phyloP scores from a whole-genome alignment of 176 grass and related monocot genomes.

The Triticum timopheevii region DNA sequence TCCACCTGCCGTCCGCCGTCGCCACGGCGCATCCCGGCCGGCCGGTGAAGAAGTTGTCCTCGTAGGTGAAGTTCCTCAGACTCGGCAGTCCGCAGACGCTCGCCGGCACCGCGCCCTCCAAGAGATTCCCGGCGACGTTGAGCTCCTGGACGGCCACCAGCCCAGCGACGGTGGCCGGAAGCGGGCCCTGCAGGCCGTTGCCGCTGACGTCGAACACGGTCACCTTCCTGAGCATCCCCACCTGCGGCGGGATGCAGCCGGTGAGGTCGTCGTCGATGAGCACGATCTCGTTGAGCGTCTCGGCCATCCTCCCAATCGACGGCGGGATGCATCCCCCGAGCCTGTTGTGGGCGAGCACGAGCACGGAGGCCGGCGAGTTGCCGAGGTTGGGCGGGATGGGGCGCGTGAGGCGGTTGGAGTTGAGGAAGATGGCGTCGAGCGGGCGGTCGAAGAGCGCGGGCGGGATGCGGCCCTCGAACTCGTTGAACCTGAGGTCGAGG shows the following conservation, averaged over 20 bases:
- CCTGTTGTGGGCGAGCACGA: slow-evolving; percentile 54
- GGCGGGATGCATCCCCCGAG: slow-evolving; percentile 34
- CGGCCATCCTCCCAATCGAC: slow-evolving; percentile 27
- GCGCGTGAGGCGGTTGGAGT: slow-evolving; percentile 43
- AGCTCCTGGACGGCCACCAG: slow-evolving; percentile 22
- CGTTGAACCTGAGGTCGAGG: slow-evolving; percentile 67
- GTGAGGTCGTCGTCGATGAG: slow-evolving; percentile 48
- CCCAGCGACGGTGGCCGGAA: neutral
- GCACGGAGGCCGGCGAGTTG: slow-evolving; percentile 34
- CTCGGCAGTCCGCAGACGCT: slow-evolving; percentile 19
- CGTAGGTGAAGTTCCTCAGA: slow-evolving; percentile 55
- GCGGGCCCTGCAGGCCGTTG: slow-evolving; percentile 38
- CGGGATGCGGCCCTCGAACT: slow-evolving; percentile 45
- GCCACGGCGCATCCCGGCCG: neutral
- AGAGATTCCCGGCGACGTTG: slow-evolving; percentile 31
- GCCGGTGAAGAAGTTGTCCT: slow-evolving; percentile 45
- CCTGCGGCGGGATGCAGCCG: slow-evolving; percentile 40
- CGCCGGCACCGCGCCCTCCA: slow-evolving; percentile 26
- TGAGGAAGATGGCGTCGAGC: slow-evolving; percentile 97
- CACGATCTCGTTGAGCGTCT: slow-evolving; percentile 51
- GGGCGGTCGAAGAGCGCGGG: slow-evolving; percentile 60
- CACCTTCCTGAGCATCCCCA: slow-evolving; percentile 7
- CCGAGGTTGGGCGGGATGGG: slow-evolving; percentile 44
- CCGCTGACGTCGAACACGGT: slow-evolving; percentile 45
- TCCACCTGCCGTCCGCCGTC: slow-evolving; percentile 36